These are phyloP conservation scores for Rhodotorula diobovata DNA, from an alignment of 768 basidiomycete genomes.

Conservation along the genomic window DNA sequence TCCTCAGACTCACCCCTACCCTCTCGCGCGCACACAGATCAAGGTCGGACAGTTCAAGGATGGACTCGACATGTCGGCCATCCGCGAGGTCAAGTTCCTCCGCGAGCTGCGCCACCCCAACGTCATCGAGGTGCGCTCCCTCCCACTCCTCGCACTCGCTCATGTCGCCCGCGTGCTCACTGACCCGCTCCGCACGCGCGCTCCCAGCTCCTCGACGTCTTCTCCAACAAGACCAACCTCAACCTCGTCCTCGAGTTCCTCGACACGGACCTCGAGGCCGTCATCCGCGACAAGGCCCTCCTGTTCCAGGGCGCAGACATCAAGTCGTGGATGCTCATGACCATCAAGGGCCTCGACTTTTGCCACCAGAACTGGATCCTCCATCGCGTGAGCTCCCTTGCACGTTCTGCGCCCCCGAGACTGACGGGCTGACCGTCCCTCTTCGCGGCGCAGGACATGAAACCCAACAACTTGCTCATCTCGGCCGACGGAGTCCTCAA, in stretches of 20 bases:
- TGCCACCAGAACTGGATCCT: slow-evolving; percentile 91
- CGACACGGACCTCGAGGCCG: slow-evolving; percentile 90
- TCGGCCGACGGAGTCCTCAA: slow-evolving; percentile 86
- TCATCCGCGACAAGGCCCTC: slow-evolving; percentile 87
- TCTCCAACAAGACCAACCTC: slow-evolving; percentile 90
- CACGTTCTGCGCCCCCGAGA: too few relatives aligned
- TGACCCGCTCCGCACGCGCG: neutral
- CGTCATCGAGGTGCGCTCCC: slow-evolving; percentile 69
- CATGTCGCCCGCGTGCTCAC: neutral
- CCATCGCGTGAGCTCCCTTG: slow-evolving; percentile 64
- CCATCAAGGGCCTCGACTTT: slow-evolving; percentile 93
- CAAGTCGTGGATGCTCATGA: slow-evolving; percentile 99
- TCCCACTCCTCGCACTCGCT: neutral
- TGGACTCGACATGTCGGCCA: slow-evolving; percentile 96
- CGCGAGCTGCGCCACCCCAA: slow-evolving; percentile 91
- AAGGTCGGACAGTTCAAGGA: slow-evolving; percentile 53
- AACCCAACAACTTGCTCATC: slow-evolving; percentile 96
- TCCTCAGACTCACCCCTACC: too few relatives aligned
- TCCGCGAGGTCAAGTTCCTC: slow-evolving; percentile 95
- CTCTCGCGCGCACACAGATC: slow-evolving; percentile 23
- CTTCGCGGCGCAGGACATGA: slow-evolving; percentile 66
- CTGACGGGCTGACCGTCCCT: neutral
- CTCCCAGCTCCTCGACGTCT: slow-evolving; percentile 86
- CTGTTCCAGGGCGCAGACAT: slow-evolving; percentile 93
- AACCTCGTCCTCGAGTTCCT: slow-evolving; percentile 96